phyloP scores from a whole-genome alignment of 257 asterid genomes.

The Verbena officinalis region DNA sequence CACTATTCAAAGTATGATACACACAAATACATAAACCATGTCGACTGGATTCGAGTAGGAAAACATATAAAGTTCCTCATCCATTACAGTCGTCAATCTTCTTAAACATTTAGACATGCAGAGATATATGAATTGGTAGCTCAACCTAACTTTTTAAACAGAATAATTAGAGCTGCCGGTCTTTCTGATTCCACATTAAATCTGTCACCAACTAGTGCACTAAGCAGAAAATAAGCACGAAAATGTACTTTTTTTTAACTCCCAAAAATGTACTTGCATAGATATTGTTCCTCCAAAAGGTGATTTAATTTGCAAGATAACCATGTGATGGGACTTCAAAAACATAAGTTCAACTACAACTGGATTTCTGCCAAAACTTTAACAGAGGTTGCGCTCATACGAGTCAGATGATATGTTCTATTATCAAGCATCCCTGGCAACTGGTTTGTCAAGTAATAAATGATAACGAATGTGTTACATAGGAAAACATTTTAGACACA shows the following conservation, averaged over 20 bases:
- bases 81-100: background rate
- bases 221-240: background rate
- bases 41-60: constrained; percentile 1
- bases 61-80: constrained; percentile 1
- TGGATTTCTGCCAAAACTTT: constrained; percentile 11
- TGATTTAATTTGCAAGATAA: background rate
- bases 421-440: background rate
- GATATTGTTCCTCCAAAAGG: constrained; percentile 3
- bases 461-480: background rate
- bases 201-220: background rate
- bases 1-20: constrained; percentile 1
- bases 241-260: no score
- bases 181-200: background rate
- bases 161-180: constrained; percentile 12
- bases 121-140: background rate
- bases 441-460: constrained; percentile 12
- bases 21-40: background rate
- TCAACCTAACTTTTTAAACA: background rate
- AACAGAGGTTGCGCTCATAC: background rate
- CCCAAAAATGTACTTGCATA: background rate
- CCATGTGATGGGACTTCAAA: background rate
- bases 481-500: background rate
- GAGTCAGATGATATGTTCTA: background rate
- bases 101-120: constrained; percentile 4
- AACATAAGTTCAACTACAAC: background rate